phyloP scores from a whole-genome alignment of 1,284 basidiomycete genomes.

The Cryptococcus wingfieldii region DNA sequence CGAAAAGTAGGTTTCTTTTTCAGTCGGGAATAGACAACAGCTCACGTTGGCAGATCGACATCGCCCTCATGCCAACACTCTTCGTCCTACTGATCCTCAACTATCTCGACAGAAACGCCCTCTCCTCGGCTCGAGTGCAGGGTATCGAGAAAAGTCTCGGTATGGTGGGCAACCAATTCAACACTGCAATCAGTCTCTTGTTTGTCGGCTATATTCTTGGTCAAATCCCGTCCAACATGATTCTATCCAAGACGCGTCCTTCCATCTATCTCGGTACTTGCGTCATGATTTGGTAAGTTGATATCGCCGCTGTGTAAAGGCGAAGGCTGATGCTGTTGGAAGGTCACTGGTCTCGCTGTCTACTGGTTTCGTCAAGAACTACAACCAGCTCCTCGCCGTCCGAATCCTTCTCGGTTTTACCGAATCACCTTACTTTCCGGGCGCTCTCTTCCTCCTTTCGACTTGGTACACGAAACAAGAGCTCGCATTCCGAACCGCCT shows the following conservation, averaged over 20 bases:
- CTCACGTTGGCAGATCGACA: conserved; percentile 18
- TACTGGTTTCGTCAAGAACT: conserved; percentile 27
- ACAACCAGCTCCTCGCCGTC: conserved; percentile 28
- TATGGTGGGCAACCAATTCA: conserved; percentile 28
- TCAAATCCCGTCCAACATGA: conserved; percentile 32
- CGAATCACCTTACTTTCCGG: conserved; percentile 26
- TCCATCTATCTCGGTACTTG: conserved; percentile 6
- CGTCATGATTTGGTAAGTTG: conserved; percentile 1
- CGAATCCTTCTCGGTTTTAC: conserved; percentile 43
- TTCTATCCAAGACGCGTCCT: conserved; percentile 5
- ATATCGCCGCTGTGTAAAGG: neutral
- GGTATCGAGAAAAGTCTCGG: conserved; percentile 35
- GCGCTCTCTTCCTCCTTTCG: conserved; percentile 42
- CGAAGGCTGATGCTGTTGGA: neutral
- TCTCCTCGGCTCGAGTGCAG: conserved; percentile 32
- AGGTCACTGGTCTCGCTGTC: conserved; percentile 21
- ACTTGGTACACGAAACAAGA: conserved; percentile 29
- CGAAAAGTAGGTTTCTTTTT: conserved; percentile 18
- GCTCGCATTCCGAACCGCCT: conserved; percentile 9
- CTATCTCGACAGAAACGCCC: conserved; percentile 43
- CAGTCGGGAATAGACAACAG: neutral
- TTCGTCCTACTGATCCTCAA: conserved; percentile 39
- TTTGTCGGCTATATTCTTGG: conserved; percentile 43
- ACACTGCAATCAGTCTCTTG: conserved; percentile 40
- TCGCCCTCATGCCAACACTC: conserved; percentile 21